phyloP scores from a whole-genome alignment of 1,284 basidiomycete genomes.

The Termitomyces sp. region DNA sequence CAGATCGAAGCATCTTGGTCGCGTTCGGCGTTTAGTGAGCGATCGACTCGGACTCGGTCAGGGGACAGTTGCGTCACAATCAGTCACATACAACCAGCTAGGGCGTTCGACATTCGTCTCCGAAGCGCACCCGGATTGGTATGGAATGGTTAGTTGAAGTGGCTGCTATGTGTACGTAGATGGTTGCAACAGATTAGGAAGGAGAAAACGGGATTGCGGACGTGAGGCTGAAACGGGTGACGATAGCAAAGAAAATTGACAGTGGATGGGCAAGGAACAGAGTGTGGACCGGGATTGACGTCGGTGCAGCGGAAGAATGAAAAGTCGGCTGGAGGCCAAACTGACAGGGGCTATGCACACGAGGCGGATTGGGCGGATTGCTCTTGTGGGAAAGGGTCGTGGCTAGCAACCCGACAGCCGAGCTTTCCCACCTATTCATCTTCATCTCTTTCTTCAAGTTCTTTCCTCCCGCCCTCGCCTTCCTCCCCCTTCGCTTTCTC shows the following conservation, averaged over 20 bases:
- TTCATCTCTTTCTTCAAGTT: conserved; percentile 20
- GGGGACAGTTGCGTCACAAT: background rate
- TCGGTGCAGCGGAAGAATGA: conserved; percentile 13
- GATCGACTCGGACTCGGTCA: background rate
- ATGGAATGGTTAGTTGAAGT: background rate
- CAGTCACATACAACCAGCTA: background rate
- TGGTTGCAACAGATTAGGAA: background rate
- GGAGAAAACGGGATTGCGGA: background rate
- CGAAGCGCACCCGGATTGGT: background rate
- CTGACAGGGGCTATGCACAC: conserved; percentile 24
- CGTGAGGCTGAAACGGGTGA: background rate
- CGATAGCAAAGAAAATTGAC: background rate
- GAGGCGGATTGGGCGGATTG: conserved; percentile 26
- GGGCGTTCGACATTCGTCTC: background rate
- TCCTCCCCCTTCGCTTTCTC: conserved; percentile 19
- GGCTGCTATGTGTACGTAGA: background rate
- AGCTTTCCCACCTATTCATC: conserved; percentile 26
- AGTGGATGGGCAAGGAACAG: background rate
- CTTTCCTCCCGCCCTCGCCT: conserved; percentile 21
- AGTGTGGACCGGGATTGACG: conserved; percentile 7
- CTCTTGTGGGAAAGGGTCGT: conserved; percentile 37
- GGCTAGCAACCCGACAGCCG: conserved; percentile 38
- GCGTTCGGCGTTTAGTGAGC: background rate
- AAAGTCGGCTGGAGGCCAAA: conserved; percentile 22
- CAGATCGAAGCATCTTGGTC: background rate